phyloP scores from a whole-genome alignment of 768 basidiomycete species.

The Russula virescens region DNA sequence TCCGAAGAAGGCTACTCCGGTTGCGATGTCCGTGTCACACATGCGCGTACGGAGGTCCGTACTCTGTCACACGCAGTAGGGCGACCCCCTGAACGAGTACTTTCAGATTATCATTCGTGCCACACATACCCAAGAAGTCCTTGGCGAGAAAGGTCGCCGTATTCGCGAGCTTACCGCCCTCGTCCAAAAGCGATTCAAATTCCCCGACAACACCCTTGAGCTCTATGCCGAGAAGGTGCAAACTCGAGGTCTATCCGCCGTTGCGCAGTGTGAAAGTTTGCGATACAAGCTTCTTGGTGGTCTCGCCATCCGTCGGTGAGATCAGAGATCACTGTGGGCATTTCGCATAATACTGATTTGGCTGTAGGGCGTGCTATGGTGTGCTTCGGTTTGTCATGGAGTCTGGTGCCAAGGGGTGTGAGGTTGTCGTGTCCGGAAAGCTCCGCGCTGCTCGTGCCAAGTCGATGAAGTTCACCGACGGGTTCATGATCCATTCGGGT shows the following conservation, averaged over 20 bases:
- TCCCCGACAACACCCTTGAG: conserved; percentile 98
- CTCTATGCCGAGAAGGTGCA: conserved; percentile 99
- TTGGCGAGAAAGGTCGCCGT: conserved; percentile 98
- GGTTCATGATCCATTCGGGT: conserved; percentile 99
- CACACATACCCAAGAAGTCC: conserved; percentile 97
- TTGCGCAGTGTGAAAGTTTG: conserved; percentile 97
- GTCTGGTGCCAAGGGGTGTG: conserved; percentile 98
- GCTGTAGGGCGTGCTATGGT: conserved; percentile 89
- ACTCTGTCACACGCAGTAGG: too few species aligned
- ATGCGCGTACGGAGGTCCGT: conserved; percentile 90
- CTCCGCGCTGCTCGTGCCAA: conserved; percentile 99
- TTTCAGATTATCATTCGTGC: conserved; percentile 96
- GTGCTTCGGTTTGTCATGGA: conserved; percentile 99
- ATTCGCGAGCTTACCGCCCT: conserved; percentile 98
- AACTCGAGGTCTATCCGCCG: conserved; percentile 94
- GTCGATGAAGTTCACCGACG: conserved; percentile 99
- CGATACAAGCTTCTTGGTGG: conserved; percentile 99
- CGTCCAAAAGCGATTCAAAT: conserved; percentile 99
- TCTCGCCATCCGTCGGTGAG: conserved; percentile 95
- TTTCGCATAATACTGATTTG: neutral
- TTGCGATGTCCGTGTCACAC: conserved; percentile 98
- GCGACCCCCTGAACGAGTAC: conserved; percentile 19
- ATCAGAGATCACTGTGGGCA: conserved; percentile 21
- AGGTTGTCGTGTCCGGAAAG: conserved; percentile 99
- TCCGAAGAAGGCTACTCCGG: conserved; percentile 99